phyloP scores from a whole-genome alignment of 2,329 filamentous ascomycete genomes.

The Calonectria hongkongensis region DNA sequence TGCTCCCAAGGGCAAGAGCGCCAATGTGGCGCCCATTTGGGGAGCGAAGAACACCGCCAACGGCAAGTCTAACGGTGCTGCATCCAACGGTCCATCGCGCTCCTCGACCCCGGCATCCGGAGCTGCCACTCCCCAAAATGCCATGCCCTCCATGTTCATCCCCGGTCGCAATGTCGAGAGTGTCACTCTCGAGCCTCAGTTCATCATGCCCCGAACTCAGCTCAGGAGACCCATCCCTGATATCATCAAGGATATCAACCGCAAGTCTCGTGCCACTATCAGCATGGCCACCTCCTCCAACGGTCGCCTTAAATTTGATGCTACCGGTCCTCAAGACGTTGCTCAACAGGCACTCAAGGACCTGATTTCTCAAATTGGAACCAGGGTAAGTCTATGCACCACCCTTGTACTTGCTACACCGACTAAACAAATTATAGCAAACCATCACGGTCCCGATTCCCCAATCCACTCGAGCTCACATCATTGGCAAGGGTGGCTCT shows the following conservation, averaged over 20 bases:
- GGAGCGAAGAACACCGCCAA: constrained; percentile 79
- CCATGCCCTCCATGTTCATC: constrained; percentile 76
- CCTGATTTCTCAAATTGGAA: constrained; percentile 89
- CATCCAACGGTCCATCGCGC: constrained; percentile 74
- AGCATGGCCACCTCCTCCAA: constrained; percentile 84
- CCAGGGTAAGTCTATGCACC: constrained; percentile 76
- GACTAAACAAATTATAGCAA: constrained; percentile 60
- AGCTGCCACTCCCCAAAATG: constrained; percentile 64
- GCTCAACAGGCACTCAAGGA: constrained; percentile 93
- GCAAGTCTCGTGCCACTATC: constrained; percentile 90
- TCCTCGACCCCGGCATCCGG: constrained; percentile 79
- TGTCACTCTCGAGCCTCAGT: constrained; percentile 82
- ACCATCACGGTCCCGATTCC: constrained; percentile 87
- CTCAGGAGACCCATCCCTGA: constrained; percentile 91
- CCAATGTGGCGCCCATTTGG: constrained; percentile 84
- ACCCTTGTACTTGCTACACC: constrained; percentile 1
- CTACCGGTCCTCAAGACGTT: constrained; percentile 87
- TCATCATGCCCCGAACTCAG: constrained; percentile 85
- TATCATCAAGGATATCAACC: constrained; percentile 93
- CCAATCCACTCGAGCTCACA: constrained; percentile 87
- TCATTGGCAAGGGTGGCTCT: constrained; percentile 93
- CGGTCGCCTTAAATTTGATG: constrained; percentile 87
- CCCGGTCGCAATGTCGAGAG: constrained; percentile 89
- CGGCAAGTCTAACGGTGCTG: constrained; percentile 72
- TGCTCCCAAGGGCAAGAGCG: constrained; percentile 78